phyloP scores from a whole-genome alignment of 2,329 filamentous ascomycete species.

The Ceratocystis variospora region DNA sequence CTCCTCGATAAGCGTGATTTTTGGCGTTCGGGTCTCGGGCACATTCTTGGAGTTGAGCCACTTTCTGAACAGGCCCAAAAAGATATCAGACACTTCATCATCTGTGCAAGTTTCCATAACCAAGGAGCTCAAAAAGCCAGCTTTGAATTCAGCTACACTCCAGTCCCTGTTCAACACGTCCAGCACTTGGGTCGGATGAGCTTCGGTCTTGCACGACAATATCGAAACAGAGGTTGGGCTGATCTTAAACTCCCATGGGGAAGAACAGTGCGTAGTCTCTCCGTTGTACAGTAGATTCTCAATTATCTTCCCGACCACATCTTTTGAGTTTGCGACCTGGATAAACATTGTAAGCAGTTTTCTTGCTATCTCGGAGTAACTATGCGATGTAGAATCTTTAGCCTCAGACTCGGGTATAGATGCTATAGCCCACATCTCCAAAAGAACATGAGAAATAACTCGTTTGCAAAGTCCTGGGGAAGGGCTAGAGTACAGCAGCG shows the following conservation, averaged over 20 bases:
- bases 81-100: conserved; percentile 45
- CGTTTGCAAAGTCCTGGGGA: conserved; percentile 52
- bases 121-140: conserved; percentile 35
- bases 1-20: conserved; percentile 25
- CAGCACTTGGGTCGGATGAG: neutral
- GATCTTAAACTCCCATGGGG: conserved; percentile 40
- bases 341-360: conserved; percentile 44
- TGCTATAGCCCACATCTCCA: conserved; percentile 50
- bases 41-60: conserved; percentile 36
- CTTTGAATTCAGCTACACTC: conserved; percentile 35
- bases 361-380: conserved; percentile 34
- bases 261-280: conserved; percentile 23
- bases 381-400: conserved; percentile 27
- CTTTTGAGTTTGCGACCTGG: conserved; percentile 39
- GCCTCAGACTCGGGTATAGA: conserved; percentile 30
- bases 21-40: conserved; percentile 19
- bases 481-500: conserved; percentile 48
- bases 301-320: conserved; percentile 37
- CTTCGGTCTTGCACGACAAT: neutral
- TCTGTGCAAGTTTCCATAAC: conserved; percentile 38
- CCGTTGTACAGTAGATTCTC: conserved; percentile 44
- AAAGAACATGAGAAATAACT: conserved; percentile 43
- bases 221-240: conserved; percentile 27
- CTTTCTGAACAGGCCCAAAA: conserved; percentile 43
- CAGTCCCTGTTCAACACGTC: conserved; percentile 27